Conservation (phyloP, 495 filamentous ascomycete species). For the Penicillium salamii region DNA sequence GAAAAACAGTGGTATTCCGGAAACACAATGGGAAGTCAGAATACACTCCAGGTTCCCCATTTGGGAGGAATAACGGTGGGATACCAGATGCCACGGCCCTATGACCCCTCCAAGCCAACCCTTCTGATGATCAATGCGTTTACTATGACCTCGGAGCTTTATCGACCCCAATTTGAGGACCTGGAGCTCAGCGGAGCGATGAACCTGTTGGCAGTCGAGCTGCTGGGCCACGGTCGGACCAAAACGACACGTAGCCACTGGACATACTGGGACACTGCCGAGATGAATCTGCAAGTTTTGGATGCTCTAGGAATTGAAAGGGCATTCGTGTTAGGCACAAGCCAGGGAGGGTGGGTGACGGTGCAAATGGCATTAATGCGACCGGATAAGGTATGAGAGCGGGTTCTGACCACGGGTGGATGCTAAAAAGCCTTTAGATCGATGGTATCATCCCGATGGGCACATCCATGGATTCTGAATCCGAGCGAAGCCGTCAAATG, state of each 20-base stretch:
- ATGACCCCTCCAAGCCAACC: constrained; percentile 37
- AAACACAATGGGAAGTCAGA: too few species aligned
- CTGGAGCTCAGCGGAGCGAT: constrained; percentile 22
- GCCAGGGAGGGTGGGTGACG: constrained; percentile 62
- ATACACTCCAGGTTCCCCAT: too few species aligned
- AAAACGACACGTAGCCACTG: constrained; percentile 37
- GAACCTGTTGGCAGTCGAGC: constrained; percentile 50
- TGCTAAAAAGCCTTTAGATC: constrained; percentile 33
- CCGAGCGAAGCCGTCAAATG: constrained; percentile 46
- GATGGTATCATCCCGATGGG: constrained; percentile 58
- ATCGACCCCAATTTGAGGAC: constrained; percentile 27
- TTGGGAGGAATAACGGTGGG: constrained; percentile 33
- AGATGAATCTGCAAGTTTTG: constrained; percentile 51
- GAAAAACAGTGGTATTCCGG: too few species aligned
- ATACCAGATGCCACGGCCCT: constrained; percentile 31
- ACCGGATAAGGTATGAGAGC: constrained; percentile 50
- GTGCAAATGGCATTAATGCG: constrained; percentile 57
- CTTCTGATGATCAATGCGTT: constrained; percentile 38
- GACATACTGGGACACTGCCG: constrained; percentile 53
- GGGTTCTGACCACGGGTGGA: too few species aligned
- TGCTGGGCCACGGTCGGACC: constrained; percentile 51
- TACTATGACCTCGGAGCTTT: constrained; percentile 32
- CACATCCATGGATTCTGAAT: constrained; percentile 62
- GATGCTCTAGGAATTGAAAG: constrained; percentile 52
- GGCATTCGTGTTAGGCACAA: constrained; percentile 58